A percentile compares a stretch with the other conserved stretches of the same genome.
These are phyloP conservation scores for Alloteropsis semialata DNA, from an alignment of 176 grass and related monocot genomes.

Conservation along the genomic window DNA sequence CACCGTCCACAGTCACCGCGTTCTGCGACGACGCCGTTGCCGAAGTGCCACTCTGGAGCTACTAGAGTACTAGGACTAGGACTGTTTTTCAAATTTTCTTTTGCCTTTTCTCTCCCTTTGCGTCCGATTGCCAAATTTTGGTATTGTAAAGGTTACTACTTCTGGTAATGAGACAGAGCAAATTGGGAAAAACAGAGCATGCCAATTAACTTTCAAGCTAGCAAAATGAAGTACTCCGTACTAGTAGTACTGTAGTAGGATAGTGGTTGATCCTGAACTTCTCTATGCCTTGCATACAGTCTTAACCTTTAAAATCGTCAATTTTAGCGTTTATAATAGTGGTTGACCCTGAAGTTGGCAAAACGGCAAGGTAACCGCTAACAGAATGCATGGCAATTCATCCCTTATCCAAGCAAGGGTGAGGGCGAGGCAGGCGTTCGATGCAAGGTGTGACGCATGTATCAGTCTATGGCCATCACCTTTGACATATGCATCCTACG, in stretches of 20 bases:
- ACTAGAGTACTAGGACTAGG: constrained; percentile 33
- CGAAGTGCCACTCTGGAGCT: constrained; percentile 41
- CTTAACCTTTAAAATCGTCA: no score
- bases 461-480: not conserved
- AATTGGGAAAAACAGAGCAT: constrained; percentile 13
- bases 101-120: not conserved
- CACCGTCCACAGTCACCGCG: not conserved
- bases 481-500: not conserved
- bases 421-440: not conserved
- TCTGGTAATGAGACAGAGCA: constrained; percentile 15
- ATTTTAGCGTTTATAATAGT: no score
- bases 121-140: not conserved
- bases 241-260: no score
- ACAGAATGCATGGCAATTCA: not conserved
- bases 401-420: not conserved
- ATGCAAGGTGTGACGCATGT: not conserved
- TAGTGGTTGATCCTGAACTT: not conserved
- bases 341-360: not conserved
- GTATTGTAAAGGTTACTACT: not conserved
- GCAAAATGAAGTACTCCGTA: not conserved
- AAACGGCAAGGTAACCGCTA: not conserved
- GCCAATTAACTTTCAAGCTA: not conserved
- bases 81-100: not conserved
- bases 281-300: not conserved
- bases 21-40: constrained; percentile 2